Base-by-base conservation (phyloP, 192 early-diverging fungal genomes). In the Thoreauomyces humboldtii region DNA sequence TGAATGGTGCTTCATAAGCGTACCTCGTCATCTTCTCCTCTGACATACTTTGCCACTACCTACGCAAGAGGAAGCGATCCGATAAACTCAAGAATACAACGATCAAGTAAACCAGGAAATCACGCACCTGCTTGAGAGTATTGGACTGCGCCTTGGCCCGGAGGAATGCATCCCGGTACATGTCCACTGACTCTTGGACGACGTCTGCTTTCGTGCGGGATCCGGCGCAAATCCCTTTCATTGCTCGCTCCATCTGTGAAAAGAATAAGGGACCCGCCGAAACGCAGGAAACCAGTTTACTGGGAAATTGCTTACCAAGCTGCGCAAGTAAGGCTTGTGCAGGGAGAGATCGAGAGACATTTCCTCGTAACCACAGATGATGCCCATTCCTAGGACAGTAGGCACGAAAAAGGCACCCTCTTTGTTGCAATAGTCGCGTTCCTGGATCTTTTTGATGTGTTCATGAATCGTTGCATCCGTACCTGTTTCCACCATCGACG, bases 391-490 rank as follows among this genome's bases (percentile, higher is more conserved):
- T 17, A 97, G 76, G 0, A 86, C 87, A 17, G 92, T 92, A 0
- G 96, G 96, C 17, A 53, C 54, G 35, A 86, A 77, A 51, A 68
- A 68, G 21, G 63, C 35, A 12, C 76, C 78, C 21, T 81, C 77
- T 50, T 94, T 89, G 45, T 85, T 79, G 2, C 82, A 87, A 70
- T 99, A 99, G 36, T 95, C 84, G 12, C 96, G 85, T 1, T 90
- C 88, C 11, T 87, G 83, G 33, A 99, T 90, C 48, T 86, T 98
- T 65, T 93, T 91, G 67, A 99, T 99, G 56, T 98, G 95, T 33
- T 95, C 90, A 7, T 88, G 88, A 31, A 98, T 96, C 0, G 95
- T 99, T 0, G 96, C 95, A 71, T 99, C 96, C 5, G 96, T 99
- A 14, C 94, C 88, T 89, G 57, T 6, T 25, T 43, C 14, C 33